phyloP scores from a whole-genome alignment of 768 basidiomycete species.

The Panaeolus cyanescens region DNA sequence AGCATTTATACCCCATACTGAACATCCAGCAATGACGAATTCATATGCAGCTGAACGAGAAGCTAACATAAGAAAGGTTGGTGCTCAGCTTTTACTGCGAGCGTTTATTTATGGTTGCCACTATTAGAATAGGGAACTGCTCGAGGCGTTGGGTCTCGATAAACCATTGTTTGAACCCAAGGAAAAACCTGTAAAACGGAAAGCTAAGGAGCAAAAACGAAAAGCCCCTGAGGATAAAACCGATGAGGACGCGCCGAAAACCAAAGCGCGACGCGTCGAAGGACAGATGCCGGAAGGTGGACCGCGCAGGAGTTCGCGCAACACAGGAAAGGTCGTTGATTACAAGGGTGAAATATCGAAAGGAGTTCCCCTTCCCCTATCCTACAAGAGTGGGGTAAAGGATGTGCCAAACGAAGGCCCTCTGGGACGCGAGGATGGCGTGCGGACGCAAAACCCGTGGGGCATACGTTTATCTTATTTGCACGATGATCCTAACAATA shows the following conservation, averaged over 20 bases:
- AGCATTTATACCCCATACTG: neutral
- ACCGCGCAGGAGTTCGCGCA: slow-evolving; percentile 68
- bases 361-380: slow-evolving; percentile 35
- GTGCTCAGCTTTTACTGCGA: neutral
- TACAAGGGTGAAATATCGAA: slow-evolving; percentile 48
- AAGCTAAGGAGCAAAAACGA: slow-evolving; percentile 42
- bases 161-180: slow-evolving; percentile 50
- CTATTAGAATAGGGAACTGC: slow-evolving; percentile 45
- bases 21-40: neutral
- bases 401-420: slow-evolving; percentile 34
- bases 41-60: slow-evolving; percentile 19
- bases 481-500: neutral
- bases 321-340: slow-evolving; percentile 57
- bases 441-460: slow-evolving; percentile 53
- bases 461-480: slow-evolving; percentile 21
- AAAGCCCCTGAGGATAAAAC: slow-evolving; percentile 12
- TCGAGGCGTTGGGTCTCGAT: slow-evolving; percentile 46
- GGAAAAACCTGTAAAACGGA: slow-evolving; percentile 34
- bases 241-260: slow-evolving; percentile 14
- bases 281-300: slow-evolving; percentile 22
- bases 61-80: slow-evolving; percentile 35
- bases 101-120: neutral
- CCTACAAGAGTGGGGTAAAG: slow-evolving; percentile 39
- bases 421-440: slow-evolving; percentile 35
- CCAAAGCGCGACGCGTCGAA: slow-evolving; percentile 35